phyloP scores from a whole-genome alignment of 2,329 filamentous ascomycete genomes.

The Ophiocordyceps sinensis region DNA sequence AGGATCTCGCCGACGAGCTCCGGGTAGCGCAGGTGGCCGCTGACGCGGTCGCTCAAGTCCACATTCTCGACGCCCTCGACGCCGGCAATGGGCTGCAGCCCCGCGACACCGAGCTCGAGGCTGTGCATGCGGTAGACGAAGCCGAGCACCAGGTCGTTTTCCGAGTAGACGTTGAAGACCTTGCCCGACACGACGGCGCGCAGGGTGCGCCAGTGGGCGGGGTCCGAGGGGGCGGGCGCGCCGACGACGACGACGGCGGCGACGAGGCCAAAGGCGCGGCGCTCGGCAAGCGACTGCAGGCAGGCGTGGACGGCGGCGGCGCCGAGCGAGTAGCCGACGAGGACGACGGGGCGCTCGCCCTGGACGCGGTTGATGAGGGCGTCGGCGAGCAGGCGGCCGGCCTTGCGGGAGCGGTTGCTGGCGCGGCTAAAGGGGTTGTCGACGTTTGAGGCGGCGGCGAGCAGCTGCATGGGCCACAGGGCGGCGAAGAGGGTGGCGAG shows the following conservation, averaged over 20 bases:
- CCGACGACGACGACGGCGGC: conserved; percentile 77
- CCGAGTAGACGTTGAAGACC: conserved; percentile 77
- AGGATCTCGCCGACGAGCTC: conserved; percentile 36
- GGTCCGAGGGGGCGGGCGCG: conserved; percentile 58
- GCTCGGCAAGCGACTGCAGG: conserved; percentile 59
- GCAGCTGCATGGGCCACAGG: conserved; percentile 53
- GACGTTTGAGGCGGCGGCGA: conserved; percentile 52
- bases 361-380: conserved; percentile 70
- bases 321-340: conserved; percentile 72
- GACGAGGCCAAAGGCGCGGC: conserved; percentile 68
- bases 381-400: conserved; percentile 66
- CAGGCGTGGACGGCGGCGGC: conserved; percentile 74
- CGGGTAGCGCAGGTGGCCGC: conserved; percentile 38
- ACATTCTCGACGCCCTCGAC: conserved; percentile 51
- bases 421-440: conserved; percentile 76
- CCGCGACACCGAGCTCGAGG: conserved; percentile 70
- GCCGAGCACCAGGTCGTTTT: conserved; percentile 74
- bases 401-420: conserved; percentile 64
- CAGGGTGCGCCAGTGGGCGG: conserved; percentile 60
- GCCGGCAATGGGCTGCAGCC: conserved; percentile 56
- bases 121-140: conserved; percentile 79
- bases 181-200: conserved; percentile 67
- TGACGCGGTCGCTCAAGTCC: conserved; percentile 36
- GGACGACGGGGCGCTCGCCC: conserved; percentile 65
- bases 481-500: conserved; percentile 54